phyloP scores from a whole-genome alignment of 169 alveolate species.

The Eimeria maxima region DNA sequence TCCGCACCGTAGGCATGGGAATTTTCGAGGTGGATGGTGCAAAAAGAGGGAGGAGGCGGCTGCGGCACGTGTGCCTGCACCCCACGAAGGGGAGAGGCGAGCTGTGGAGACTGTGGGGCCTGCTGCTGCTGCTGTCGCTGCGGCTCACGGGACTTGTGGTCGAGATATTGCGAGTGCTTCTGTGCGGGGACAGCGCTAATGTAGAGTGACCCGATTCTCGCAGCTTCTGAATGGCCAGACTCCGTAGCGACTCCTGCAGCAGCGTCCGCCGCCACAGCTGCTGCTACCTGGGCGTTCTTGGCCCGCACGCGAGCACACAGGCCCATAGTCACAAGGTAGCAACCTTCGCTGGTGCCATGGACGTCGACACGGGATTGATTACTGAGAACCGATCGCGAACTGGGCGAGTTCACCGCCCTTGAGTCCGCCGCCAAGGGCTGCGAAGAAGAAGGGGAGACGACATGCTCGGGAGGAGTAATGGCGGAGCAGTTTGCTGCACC shows the following conservation, averaged over 20 bases:
- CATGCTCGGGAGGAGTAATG: neutral
- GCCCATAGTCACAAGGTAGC: constrained; percentile 66
- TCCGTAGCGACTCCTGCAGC: constrained; percentile 66
- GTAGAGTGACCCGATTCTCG: constrained; percentile 40
- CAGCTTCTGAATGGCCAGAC: constrained; percentile 5
- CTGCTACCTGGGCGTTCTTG: constrained; percentile 60
- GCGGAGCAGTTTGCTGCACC: neutral
- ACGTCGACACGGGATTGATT: neutral
- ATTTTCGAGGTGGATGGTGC: constrained; percentile 44
- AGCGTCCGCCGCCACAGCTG: constrained; percentile 60
- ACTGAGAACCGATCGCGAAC: neutral
- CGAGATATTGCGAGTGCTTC: neutral
- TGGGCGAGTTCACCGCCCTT: neutral
- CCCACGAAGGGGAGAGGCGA: neutral
- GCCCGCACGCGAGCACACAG: constrained; percentile 68
- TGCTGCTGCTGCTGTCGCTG: constrained; percentile 14
- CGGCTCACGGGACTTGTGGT: constrained; percentile 1
- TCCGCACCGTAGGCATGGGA: neutral
- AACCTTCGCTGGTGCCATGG: constrained; percentile 26
- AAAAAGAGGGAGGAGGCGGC: constrained; percentile 27
- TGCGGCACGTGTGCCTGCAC: neutral
- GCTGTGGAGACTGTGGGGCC: neutral
- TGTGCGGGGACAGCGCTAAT: constrained; percentile 45
- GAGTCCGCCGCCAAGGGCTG: neutral
- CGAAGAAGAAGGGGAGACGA: neutral